Evolutionary conservation across 345 rosid genomes (phyloP).

Genomic region (Eucalyptus tenuipes): DNA sequence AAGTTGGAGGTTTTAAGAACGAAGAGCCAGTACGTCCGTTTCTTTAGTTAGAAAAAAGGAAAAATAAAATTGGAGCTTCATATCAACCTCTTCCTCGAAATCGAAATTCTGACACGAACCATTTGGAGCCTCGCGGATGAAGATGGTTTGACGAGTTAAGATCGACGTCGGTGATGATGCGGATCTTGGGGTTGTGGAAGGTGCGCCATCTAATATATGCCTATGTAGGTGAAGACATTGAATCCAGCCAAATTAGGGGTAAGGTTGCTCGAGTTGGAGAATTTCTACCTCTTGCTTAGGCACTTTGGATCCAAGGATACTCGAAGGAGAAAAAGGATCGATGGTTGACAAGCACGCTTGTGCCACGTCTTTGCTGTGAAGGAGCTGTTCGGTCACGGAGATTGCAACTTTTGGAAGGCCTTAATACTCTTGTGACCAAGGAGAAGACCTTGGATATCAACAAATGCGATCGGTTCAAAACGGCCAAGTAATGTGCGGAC

Average conservation of each 20-base stretch:
- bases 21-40: accelerated
- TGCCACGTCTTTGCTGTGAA: not conserved
- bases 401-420: not conserved
- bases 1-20: not conserved
- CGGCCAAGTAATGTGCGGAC: accelerated
- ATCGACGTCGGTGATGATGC: not conserved
- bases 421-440: not conserved
- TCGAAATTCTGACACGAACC: not conserved
- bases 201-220: not conserved
- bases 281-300: not conserved
- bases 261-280: not conserved
- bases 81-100: no score
- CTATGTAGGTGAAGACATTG: not conserved
- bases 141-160: not conserved
- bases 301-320: not conserved
- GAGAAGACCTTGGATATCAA: not conserved
- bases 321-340: not conserved
- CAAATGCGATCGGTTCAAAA: not conserved
- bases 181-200: not conserved
- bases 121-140: no score
- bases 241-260: not conserved
- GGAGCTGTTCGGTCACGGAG: not conserved
- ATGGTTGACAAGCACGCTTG: not conserved
- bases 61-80: no score
- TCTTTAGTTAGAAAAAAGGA: no score